Evolutionary conservation across 2,329 filamentous ascomycete genomes (phyloP), one percentile per base, ranked within the genome.

Genomic region (Davidsoniella virescens): DNA sequence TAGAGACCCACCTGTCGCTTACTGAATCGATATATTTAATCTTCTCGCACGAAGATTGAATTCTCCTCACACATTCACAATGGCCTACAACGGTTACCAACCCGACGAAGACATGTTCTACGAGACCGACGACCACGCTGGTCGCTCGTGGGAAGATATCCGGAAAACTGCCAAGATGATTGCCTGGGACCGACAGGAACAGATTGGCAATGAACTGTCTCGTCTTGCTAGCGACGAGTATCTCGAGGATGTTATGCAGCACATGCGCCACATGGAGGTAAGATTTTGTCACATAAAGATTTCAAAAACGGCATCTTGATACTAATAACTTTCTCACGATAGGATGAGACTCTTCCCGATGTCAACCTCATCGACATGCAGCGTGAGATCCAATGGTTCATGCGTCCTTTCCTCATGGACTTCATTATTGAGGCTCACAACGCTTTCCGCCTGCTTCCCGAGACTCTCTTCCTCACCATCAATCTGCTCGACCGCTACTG

Each of bases 361-460:
- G 90, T 94, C 64, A 90, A 90, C 65, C 87, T 93, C 36, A 98
- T 98, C 64, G 92, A 98, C 65, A 95, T 96, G 67, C 92, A 98
- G 68, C 87, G 88, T 57, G 92, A 98, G 73, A 96, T 98, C 56
- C 87, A 96, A 64, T 98, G 92, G 92, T 96, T 93, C 69, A 98
- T 98, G 92, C 75, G 92, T 60, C 92, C 92, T 0, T 96, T 95
- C 65, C 80, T 98, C 36, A 84, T 98, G 63, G 92, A 98, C 70
- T 98, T 98, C 68, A 77, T 98, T 57, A 84, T 96, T 60, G 92
- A 98, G 74, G 92, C 90, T 47, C 92, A 98, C 62, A 84, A 86
- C 57, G 90, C 90, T 54, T 98, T 96, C 68, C 84, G 87, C 59
- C 76, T 98, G 9, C 76, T 96, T 10, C 90, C 92, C 39, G 87